A percentile compares a stretch with the other conserved stretches of the same genome.
These are phyloP conservation scores for Hypsizygus ulmarius DNA, from an alignment of 1,284 basidiomycete genomes.

Conservation along the genomic window DNA sequence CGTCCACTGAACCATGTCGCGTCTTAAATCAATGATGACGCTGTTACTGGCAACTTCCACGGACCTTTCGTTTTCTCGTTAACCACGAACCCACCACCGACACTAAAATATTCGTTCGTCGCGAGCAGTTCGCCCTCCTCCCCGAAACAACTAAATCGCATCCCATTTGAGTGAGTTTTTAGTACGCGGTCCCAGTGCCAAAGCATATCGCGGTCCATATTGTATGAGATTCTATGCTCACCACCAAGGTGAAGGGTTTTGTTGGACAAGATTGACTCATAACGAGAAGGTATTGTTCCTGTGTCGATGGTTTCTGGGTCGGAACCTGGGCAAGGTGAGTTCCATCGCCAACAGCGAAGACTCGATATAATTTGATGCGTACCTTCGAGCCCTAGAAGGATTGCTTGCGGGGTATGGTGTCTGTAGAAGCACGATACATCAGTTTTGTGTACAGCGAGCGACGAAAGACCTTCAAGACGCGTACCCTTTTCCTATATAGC, in stretches of 20 bases:
- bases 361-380: neutral
- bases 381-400: conserved; percentile 89
- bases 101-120: conserved; percentile 93
- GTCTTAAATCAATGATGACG: conserved; percentile 7
- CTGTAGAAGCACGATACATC: conserved; percentile 36
- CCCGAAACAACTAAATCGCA: conserved; percentile 88
- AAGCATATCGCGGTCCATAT: conserved; percentile 87
- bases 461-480: conserved; percentile 16
- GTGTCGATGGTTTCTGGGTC: conserved; percentile 87
- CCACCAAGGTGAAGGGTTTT: conserved; percentile 74
- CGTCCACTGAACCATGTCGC: conserved; percentile 57
- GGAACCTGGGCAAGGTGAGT: conserved; percentile 43
- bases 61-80: conserved; percentile 84
- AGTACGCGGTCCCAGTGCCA: conserved; percentile 87
- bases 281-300: conserved; percentile 72
- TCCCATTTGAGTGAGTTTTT: conserved; percentile 85
- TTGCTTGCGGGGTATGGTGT: conserved; percentile 93
- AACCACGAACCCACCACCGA: conserved; percentile 90
- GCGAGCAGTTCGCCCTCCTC: conserved; percentile 83
- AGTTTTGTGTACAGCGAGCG: neutral
- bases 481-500: conserved; percentile 73
- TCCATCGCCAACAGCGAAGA: conserved; percentile 6
- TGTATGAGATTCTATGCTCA: conserved; percentile 72
- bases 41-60: neutral
- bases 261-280: conserved; percentile 64